A percentile compares a stretch with the other conserved stretches of the same genome.
Conservation (phyloP, 805 yeast species). For the Zygosaccharomyces siamensis region DNA sequence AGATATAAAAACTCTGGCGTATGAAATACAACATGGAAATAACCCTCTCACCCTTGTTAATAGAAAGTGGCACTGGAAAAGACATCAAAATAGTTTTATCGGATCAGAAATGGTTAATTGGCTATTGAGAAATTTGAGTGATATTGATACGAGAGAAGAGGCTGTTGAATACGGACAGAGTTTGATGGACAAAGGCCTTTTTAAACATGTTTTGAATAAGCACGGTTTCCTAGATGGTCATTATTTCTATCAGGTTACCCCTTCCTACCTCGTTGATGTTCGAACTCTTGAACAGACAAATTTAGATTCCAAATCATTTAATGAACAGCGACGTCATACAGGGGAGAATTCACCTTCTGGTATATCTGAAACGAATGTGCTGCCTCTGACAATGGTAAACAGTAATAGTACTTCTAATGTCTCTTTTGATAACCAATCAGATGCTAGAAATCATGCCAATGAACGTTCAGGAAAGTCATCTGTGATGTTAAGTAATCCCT, state of each 20-base stretch:
- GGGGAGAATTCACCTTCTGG: conserved; percentile 8
- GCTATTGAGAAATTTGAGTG: conserved; percentile 74
- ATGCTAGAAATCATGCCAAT: conserved; percentile 2
- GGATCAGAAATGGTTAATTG: conserved; percentile 86
- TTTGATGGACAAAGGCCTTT: conserved; percentile 65
- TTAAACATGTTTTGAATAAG: conserved; percentile 75
- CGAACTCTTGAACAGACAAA: conserved; percentile 12
- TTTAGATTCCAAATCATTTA: conserved; percentile 6
- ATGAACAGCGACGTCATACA: conserved; percentile 6
- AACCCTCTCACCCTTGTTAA: conserved; percentile 66
- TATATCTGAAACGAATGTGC: conserved; percentile 8
- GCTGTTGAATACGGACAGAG: conserved; percentile 77
- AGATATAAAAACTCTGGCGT: conserved; percentile 50
- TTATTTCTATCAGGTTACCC: conserved; percentile 72
- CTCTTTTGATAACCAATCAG: conserved; percentile 14
- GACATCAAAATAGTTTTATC: conserved; percentile 69
- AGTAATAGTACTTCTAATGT: conserved; percentile 12
- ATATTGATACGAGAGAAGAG: conserved; percentile 74
- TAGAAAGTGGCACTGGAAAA: conserved; percentile 85
- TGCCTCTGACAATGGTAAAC: conserved; percentile 7
- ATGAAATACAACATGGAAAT: conserved; percentile 55
- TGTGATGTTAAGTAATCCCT: conserved; percentile 61
- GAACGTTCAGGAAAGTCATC: conserved; percentile 18
- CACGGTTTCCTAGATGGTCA: conserved; percentile 91
- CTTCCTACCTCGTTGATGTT: conserved; percentile 43